phyloP scores from a whole-genome alignment of 495 filamentous ascomycete genomes.

The Talaromyces trachyspermus region DNA sequence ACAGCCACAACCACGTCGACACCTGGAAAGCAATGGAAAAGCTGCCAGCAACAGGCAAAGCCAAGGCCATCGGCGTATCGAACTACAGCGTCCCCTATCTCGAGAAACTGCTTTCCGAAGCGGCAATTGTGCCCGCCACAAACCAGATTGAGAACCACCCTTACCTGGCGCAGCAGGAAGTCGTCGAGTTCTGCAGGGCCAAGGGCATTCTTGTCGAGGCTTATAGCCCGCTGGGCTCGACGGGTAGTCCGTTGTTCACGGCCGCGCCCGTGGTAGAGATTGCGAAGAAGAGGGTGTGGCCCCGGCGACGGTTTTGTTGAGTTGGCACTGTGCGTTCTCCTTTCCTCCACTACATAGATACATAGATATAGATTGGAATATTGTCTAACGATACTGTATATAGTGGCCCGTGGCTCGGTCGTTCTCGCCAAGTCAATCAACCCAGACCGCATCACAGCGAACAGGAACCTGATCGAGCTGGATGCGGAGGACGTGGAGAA shows the following conservation, averaged over 20 bases:
- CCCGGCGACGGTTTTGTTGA: slow-evolving; percentile 58
- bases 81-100: slow-evolving; percentile 74
- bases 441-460: slow-evolving; percentile 65
- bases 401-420: slow-evolving; percentile 63
- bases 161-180: slow-evolving; percentile 74
- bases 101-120: slow-evolving; percentile 61
- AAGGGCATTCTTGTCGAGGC: slow-evolving; percentile 73
- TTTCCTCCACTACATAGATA: not conserved
- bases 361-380: not conserved
- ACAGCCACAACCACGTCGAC: slow-evolving; percentile 55
- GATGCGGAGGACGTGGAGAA: slow-evolving; percentile 58
- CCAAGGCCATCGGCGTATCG: slow-evolving; percentile 70
- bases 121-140: slow-evolving; percentile 63
- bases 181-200: slow-evolving; percentile 64
- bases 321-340: slow-evolving; percentile 58
- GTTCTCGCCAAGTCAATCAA: slow-evolving; percentile 78
- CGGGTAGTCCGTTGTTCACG: slow-evolving; percentile 63
- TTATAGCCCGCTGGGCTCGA: slow-evolving; percentile 71
- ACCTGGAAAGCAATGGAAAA: slow-evolving; percentile 81
- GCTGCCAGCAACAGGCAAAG: slow-evolving; percentile 58
- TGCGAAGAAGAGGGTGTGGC: slow-evolving; percentile 59
- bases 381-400: slow-evolving; percentile 12
- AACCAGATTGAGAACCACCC: slow-evolving; percentile 90
- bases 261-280: slow-evolving; percentile 62
- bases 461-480: slow-evolving; percentile 60